phyloP scores from a whole-genome alignment of 768 basidiomycete genomes.

The Pleurotus sapidus region DNA sequence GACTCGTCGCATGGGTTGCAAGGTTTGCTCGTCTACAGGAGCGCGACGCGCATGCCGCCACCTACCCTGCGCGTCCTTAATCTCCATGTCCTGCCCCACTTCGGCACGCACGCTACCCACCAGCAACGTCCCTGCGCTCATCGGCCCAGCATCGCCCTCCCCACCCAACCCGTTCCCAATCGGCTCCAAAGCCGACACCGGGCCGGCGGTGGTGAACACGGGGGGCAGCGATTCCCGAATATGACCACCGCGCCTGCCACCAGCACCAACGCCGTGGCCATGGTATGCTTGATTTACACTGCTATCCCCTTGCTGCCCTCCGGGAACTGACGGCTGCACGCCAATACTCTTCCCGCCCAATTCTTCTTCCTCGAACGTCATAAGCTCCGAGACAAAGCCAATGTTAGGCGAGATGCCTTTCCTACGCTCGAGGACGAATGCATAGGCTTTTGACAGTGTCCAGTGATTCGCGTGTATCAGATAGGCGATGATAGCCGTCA shows the following conservation, averaged over 20 bases:
- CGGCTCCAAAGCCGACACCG: conserved; percentile 13
- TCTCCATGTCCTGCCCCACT: conserved; percentile 81
- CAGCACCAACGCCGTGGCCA: conserved; percentile 41
- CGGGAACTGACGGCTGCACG: conserved; percentile 43
- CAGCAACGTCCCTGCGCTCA: conserved; percentile 34
- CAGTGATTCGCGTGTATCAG: conserved; percentile 97
- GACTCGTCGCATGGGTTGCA: conserved; percentile 87
- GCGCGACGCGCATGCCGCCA: conserved; percentile 86
- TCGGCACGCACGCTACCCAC: conserved; percentile 52
- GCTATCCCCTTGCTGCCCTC: conserved; percentile 23
- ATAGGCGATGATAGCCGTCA: conserved; percentile 96
- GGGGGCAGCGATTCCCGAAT: conserved; percentile 77
- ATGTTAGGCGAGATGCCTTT: conserved; percentile 97
- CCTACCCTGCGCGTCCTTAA: conserved; percentile 80
- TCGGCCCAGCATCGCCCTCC: conserved; percentile 27
- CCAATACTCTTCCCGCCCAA: conserved; percentile 75
- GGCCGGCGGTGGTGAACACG: conserved; percentile 27
- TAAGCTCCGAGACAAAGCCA: conserved; percentile 95
- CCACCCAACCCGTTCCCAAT: conserved; percentile 19
- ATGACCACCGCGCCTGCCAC: conserved; percentile 55
- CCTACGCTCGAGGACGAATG: conserved; percentile 88
- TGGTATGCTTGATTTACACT: conserved; percentile 26
- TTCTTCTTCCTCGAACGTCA: conserved; percentile 94
- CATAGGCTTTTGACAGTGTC: conserved; percentile 89
- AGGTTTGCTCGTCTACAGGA: conserved; percentile 82